Evolutionary conservation across 2,329 filamentous ascomycete genomes (phyloP), one percentile per base, ranked within the genome.

Genomic region (Alternaria dauci): DNA sequence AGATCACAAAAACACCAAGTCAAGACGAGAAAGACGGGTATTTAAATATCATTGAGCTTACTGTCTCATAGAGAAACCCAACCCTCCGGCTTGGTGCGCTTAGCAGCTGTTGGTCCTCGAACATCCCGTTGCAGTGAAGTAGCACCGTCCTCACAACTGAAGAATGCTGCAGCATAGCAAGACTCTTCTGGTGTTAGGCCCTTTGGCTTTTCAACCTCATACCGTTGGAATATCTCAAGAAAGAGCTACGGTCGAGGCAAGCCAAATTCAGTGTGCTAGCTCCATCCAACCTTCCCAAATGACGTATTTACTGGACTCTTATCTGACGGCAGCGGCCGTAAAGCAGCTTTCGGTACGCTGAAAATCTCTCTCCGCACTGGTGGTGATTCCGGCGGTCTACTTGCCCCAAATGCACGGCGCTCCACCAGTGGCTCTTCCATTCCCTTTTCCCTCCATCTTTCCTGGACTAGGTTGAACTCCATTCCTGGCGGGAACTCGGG

Each of bases 401-500:
- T n/a, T 25, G 46, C 1, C 0, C 30, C 46, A 48, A 25, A 48
- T 12, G 0, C 46, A 5, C n/a, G 46, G n/a, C 30, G 28, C 20
- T 36, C 30, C 20, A 48, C 2, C 2, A 48, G 36, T n/a, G 46
- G 46, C 8, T 28, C 26, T 26, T 52, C 26, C 30, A 52, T 44
- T 11, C 55, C 55, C 8, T 44, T 6, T 28, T 6, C 28, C 5
- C 20, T 50, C 56, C 56, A 59, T 16, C 38, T 39, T 25, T 32
- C 28, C 16, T 34, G 42, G 4, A 59, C 51, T 9, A 12, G 32
- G n/a, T 59, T 38, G 32, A 55, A 41, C 6, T 59, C 34, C 51
- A 59, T 55, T 16, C 56, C 51, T 2, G 51, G 56, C 2, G 51
- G 51, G 7, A 39, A 48, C 30, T 48, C 43, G 9, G 36, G 36